These are phyloP conservation scores for Silene coronaria DNA, from an alignment of 179 eudicot species.

Conservation along the genomic window DNA sequence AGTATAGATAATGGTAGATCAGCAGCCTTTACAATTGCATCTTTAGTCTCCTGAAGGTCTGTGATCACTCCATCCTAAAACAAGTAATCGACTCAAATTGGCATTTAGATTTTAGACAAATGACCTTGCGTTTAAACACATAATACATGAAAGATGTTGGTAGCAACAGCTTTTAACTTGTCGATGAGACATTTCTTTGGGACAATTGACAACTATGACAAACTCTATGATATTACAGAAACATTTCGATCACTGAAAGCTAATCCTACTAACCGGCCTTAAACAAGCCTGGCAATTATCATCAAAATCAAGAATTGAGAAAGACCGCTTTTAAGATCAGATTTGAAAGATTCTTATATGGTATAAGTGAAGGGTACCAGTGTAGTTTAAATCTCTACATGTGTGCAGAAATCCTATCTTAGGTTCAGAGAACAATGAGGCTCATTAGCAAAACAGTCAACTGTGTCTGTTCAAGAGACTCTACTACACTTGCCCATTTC, in stretches of 20 bases:
- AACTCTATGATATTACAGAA: not conserved
- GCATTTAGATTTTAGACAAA: not conserved
- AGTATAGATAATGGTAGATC: slow-evolving; percentile 94
- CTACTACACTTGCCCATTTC: too few species aligned
- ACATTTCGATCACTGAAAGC: not conserved
- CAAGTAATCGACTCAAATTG: slow-evolving; percentile 1
- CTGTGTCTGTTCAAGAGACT: too few species aligned
- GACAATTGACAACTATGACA: not conserved
- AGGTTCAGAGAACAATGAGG: not conserved
- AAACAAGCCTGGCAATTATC: slow-evolving; percentile 5
- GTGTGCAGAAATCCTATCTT: not conserved
- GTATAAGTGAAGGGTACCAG: not conserved
- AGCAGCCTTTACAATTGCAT: slow-evolving; percentile 89
- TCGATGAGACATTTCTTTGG: not conserved
- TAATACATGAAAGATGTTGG: not conserved
- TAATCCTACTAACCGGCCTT: not conserved
- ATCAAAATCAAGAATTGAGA: too few species aligned
- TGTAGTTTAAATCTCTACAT: not conserved
- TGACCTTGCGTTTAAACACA: not conserved
- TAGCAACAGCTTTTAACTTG: not conserved
- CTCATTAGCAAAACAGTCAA: not conserved
- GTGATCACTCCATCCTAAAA: slow-evolving; percentile 97
- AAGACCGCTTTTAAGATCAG: not conserved
- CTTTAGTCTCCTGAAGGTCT: slow-evolving; percentile 97
- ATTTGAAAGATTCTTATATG: not conserved